A percentile compares a stretch with the other conserved stretches of the same genome.
phyloP scores from a whole-genome alignment of 768 basidiomycete genomes.

The Serendipita sp. region DNA sequence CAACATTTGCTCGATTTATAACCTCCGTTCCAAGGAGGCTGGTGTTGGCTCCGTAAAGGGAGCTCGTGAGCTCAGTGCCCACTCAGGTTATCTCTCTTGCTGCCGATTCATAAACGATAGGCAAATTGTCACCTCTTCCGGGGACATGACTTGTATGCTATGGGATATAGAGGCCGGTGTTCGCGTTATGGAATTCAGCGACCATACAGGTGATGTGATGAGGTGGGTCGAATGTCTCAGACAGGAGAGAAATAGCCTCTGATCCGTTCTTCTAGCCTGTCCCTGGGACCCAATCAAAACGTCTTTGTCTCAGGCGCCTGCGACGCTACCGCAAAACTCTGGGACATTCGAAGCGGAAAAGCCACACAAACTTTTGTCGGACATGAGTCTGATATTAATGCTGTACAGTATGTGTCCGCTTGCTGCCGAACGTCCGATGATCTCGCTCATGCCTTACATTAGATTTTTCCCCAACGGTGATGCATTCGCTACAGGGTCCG shows the following conservation, averaged over 20 bases:
- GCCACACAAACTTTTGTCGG: constrained; percentile 98
- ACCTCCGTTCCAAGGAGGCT: constrained; percentile 63
- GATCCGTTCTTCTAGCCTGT: constrained; percentile 41
- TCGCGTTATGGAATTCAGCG: constrained; percentile 94
- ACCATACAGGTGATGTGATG: constrained; percentile 99
- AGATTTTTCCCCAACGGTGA: constrained; percentile 99
- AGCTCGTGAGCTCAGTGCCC: constrained; percentile 87
- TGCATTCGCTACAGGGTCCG: constrained; percentile 96
- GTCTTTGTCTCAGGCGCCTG: constrained; percentile 98
- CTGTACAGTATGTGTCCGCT: constrained; percentile 52
- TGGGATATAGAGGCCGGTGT: constrained; percentile 99
- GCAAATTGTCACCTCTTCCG: constrained; percentile 94
- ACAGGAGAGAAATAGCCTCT: constrained; percentile 7
- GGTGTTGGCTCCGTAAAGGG: constrained; percentile 61
- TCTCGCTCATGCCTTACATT: constrained; percentile 9
- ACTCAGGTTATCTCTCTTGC: constrained; percentile 95
- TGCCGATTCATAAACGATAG: constrained; percentile 98
- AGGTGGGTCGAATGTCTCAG: constrained; percentile 36
- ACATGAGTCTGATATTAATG: constrained; percentile 98
- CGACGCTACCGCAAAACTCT: constrained; percentile 94
- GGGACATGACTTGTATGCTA: constrained; percentile 99
- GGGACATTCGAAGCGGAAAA: constrained; percentile 96
- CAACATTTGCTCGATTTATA: constrained; percentile 98
- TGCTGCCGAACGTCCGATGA: constrained; percentile 5
- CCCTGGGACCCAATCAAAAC: constrained; percentile 83